These are phyloP conservation scores for Microcos paniculata DNA, from an alignment of 345 rosid species.

Conservation along the genomic window DNA sequence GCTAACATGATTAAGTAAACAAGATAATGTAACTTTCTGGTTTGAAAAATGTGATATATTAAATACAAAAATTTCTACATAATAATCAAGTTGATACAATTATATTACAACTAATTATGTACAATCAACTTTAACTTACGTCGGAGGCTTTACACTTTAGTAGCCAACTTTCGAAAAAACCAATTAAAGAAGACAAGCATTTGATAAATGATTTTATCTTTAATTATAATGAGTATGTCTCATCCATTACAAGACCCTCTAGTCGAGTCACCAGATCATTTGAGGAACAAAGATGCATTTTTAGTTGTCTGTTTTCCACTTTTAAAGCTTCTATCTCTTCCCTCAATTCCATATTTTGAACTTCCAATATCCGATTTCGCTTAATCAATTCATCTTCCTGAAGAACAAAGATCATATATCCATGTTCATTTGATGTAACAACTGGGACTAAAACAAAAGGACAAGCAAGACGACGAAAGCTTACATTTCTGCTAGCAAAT, in stretches of 20 bases:
- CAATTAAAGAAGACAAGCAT: neutral
- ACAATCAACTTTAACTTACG: too few species aligned
- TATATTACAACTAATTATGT: too few species aligned
- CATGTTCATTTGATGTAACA: neutral
- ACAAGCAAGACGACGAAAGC: neutral
- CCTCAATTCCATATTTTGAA: conserved; percentile 26
- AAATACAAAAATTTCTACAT: too few species aligned
- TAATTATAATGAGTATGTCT: neutral
- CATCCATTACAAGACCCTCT: conserved; percentile 23
- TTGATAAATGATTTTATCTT: neutral
- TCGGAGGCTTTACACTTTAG: too few species aligned
- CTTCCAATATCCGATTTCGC: conserved; percentile 25
- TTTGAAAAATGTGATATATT: too few species aligned
- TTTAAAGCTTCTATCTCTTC: conserved; percentile 28
- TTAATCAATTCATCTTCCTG: conserved; percentile 26
- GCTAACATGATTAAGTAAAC: too few species aligned
- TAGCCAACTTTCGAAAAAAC: too few species aligned
- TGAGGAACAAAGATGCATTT: neutral
- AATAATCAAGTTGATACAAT: too few species aligned
- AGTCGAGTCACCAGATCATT: conserved; percentile 24
- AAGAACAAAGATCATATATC: neutral
- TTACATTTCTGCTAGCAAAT: conserved; percentile 14
- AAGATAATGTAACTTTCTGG: too few species aligned
- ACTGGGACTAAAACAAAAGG: neutral
- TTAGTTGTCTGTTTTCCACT: conserved; percentile 15